Percentiles rank a stretch among this genome's conserved stretches.
These are phyloP conservation scores for Sphaerulina populicola DNA, from an alignment of 2,329 filamentous ascomycete species.

Conservation along the genomic window DNA sequence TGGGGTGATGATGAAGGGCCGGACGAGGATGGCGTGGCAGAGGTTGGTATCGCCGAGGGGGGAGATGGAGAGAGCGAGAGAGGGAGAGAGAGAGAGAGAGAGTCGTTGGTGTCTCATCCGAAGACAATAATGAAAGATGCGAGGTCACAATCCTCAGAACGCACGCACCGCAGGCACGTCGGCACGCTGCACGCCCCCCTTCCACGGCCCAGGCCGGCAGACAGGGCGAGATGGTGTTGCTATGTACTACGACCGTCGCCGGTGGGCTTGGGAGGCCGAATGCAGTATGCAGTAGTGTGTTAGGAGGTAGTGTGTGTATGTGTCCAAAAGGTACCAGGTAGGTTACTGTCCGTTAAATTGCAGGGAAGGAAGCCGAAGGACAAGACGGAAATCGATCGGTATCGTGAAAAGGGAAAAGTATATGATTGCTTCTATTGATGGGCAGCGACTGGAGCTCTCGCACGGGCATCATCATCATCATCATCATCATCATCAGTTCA, in stretches of 20 bases:
- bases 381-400: neutral
- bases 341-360: neutral
- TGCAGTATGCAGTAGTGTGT: neutral
- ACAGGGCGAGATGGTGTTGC: too few relatives aligned
- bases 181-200: too few relatives aligned
- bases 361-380: slow-evolving; percentile 17
- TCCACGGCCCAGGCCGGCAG: neutral
- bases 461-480: too few relatives aligned
- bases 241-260: too few relatives aligned
- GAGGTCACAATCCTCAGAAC: neutral
- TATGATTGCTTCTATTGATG: too few relatives aligned
- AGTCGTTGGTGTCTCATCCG: neutral
- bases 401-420: too few relatives aligned
- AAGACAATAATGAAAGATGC: neutral
- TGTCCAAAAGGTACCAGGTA: too few relatives aligned
- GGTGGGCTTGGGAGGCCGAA: neutral
- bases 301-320: neutral
- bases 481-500: too few relatives aligned
- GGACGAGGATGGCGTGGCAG: neutral
- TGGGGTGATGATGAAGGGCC: slow-evolving; percentile 6
- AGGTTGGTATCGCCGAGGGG: neutral
- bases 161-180: neutral
- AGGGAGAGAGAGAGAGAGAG: neutral
- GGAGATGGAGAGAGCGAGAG: too few relatives aligned
- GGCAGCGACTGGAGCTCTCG: too few relatives aligned